Conservation (phyloP, 1,284 basidiomycete species). For the Bjerkandera adusta region DNA sequence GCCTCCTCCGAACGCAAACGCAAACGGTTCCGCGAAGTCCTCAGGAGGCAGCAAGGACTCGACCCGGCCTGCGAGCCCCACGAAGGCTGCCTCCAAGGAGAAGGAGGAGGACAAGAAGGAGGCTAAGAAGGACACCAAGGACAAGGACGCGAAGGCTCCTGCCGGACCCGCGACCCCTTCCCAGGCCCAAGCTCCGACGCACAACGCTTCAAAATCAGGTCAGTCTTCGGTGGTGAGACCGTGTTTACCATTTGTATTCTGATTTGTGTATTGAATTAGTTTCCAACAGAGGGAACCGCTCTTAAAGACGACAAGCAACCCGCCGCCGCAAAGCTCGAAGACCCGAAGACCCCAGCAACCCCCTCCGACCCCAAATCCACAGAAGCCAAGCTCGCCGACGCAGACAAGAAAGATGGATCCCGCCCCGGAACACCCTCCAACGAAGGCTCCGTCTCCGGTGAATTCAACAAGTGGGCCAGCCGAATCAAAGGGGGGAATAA, state of each 20-base stretch:
- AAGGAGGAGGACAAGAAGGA: too few relatives aligned
- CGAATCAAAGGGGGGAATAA: constrained; percentile 3
- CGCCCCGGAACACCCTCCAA: constrained; percentile 8
- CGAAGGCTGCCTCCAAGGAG: too few relatives aligned
- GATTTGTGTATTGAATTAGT: too few relatives aligned
- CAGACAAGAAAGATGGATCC: constrained; percentile 7
- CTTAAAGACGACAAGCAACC: neutral
- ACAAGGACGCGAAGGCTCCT: neutral
- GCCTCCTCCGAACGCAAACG: constrained; percentile 1
- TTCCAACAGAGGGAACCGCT: too few relatives aligned
- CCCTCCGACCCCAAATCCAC: neutral
- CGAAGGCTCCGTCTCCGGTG: neutral
- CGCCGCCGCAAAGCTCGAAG: neutral
- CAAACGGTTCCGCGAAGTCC: too few relatives aligned
- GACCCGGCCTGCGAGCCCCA: too few relatives aligned
- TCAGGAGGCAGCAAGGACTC: too few relatives aligned
- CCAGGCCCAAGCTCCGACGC: constrained; percentile 1
- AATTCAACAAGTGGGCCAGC: constrained; percentile 1
- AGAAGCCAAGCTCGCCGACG: neutral
- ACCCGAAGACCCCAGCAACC: constrained; percentile 1
- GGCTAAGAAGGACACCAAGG: constrained; percentile 3
- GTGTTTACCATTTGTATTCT: neutral
- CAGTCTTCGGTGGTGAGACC: constrained; percentile 15
- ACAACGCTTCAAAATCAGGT: constrained; percentile 9
- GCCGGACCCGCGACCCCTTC: neutral